Evolutionary conservation across 352 stramenopile species (phyloP).

Genomic region (Phytophthora europaea): DNA sequence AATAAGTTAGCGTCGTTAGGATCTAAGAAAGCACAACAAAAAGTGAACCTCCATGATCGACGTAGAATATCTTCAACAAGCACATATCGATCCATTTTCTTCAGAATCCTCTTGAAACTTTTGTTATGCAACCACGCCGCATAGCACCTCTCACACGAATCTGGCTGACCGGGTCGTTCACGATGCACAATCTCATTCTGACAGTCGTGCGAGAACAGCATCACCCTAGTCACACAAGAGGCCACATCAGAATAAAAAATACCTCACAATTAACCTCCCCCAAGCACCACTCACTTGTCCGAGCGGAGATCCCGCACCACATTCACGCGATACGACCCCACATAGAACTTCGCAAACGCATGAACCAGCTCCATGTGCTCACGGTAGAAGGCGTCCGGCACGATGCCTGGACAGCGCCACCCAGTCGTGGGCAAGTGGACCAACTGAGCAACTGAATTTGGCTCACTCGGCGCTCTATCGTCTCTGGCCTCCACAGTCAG

Average conservation of each 20-base stretch:
- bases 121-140: slow-evolving; percentile 69
- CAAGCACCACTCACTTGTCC: slow-evolving; percentile 51
- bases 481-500: slow-evolving; percentile 7
- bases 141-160: slow-evolving; percentile 68
- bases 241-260: background rate
- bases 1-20: background rate
- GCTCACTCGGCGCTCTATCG: background rate
- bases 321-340: slow-evolving; percentile 70
- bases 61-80: slow-evolving; percentile 67
- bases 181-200: slow-evolving; percentile 67
- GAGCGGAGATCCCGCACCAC: slow-evolving; percentile 72
- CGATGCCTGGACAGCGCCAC: slow-evolving; percentile 69
- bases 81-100: slow-evolving; percentile 77
- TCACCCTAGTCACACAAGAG: slow-evolving; percentile 45
- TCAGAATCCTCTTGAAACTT: slow-evolving; percentile 74
- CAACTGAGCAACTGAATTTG: slow-evolving; percentile 5
- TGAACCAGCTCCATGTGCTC: slow-evolving; percentile 61
- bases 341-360: slow-evolving; percentile 77
- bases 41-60: slow-evolving; percentile 63
- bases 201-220: slow-evolving; percentile 79
- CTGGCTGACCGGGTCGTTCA: slow-evolving; percentile 50
- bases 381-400: slow-evolving; percentile 66
- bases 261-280: background rate
- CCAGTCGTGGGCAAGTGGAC: slow-evolving; percentile 62
- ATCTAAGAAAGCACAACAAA: background rate